A percentile compares a stretch with the other conserved stretches of the same genome.
These are phyloP conservation scores for Ganoderma sp. DNA, from an alignment of 1,284 basidiomycete species.

Conservation along the genomic window DNA sequence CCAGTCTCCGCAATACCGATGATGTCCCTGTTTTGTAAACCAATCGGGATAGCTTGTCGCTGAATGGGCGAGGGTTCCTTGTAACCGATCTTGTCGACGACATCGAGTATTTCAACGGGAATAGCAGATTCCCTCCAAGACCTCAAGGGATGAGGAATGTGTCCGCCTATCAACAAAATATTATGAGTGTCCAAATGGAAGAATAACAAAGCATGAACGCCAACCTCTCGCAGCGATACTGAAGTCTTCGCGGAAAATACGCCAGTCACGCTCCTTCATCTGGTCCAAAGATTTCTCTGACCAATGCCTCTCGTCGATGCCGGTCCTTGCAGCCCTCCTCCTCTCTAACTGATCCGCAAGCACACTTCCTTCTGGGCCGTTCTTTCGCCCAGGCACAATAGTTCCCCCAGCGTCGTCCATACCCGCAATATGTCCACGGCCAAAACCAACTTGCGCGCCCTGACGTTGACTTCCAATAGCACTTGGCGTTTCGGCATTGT, in stretches of 20 bases:
- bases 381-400: constrained; percentile 37
- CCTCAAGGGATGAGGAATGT: constrained; percentile 91
- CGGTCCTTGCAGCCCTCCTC: constrained; percentile 79
- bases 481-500: constrained; percentile 67
- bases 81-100: constrained; percentile 93
- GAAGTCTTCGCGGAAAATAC: constrained; percentile 99
- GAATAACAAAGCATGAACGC: constrained; percentile 30
- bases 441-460: constrained; percentile 87
- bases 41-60: constrained; percentile 97
- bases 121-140: constrained; percentile 92
- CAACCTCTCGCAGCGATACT: constrained; percentile 89
- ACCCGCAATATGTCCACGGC: constrained; percentile 80
- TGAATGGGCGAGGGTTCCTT: constrained; percentile 97
- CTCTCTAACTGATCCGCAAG: constrained; percentile 83
- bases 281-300: constrained; percentile 91
- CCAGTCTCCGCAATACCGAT: constrained; percentile 99
- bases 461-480: constrained; percentile 71
- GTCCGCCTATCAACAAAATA: constrained; percentile 64
- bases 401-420: constrained; percentile 78
- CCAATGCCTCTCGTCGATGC: constrained; percentile 95
- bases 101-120: constrained; percentile 77
- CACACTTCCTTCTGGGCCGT: constrained; percentile 50
- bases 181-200: not conserved
- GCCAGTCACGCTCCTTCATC: constrained; percentile 99
- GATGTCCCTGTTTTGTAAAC: constrained; percentile 93